Evolutionary conservation across 2,329 filamentous ascomycete genomes (phyloP).

Genomic region (Neofusicoccum ribis): DNA sequence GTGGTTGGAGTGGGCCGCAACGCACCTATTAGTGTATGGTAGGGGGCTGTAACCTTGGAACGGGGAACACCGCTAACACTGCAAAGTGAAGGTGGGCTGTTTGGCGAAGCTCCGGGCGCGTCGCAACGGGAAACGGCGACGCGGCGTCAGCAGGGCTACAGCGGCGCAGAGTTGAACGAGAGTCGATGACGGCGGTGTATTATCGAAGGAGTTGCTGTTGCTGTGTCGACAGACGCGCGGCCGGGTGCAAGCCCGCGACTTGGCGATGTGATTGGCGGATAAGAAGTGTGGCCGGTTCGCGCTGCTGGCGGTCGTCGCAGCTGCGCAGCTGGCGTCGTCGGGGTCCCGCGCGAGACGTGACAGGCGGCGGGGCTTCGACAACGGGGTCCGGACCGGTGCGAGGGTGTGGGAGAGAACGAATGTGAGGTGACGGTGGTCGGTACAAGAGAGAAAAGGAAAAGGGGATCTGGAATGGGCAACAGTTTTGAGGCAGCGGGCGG

Average conservation of each 20-base stretch:
- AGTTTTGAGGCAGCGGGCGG: constrained; percentile 20
- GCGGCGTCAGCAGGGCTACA: background rate
- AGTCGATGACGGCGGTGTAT: constrained; percentile 15
- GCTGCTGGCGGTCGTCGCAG: constrained; percentile 6
- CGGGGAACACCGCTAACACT: constrained; percentile 11
- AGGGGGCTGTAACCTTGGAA: constrained; percentile 13
- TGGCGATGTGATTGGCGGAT: constrained; percentile 14
- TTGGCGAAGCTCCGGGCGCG: background rate
- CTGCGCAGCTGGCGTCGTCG: constrained; percentile 12
- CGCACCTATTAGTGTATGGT: constrained; percentile 14
- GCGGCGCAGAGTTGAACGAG: background rate
- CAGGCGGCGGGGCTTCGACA: constrained; percentile 7
- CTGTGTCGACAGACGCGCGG: constrained; percentile 18
- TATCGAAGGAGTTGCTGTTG: constrained; percentile 9
- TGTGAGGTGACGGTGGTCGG: constrained; percentile 15
- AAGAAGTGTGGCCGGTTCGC: constrained; percentile 8
- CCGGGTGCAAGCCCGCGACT: constrained; percentile 1
- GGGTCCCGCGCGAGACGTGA: constrained; percentile 4
- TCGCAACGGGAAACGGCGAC: constrained; percentile 4
- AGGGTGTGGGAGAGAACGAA: constrained; percentile 16
- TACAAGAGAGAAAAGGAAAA: constrained; percentile 21
- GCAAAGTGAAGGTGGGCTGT: constrained; percentile 10
- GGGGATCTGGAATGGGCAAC: constrained; percentile 21
- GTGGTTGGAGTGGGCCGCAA: constrained; percentile 1
- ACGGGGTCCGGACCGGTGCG: constrained; percentile 9